Percentiles rank a stretch among this genome's conserved stretches.
Conservation (phyloP, 2,329 filamentous ascomycete genomes). For the Sordariomycetes sp. region DNA sequence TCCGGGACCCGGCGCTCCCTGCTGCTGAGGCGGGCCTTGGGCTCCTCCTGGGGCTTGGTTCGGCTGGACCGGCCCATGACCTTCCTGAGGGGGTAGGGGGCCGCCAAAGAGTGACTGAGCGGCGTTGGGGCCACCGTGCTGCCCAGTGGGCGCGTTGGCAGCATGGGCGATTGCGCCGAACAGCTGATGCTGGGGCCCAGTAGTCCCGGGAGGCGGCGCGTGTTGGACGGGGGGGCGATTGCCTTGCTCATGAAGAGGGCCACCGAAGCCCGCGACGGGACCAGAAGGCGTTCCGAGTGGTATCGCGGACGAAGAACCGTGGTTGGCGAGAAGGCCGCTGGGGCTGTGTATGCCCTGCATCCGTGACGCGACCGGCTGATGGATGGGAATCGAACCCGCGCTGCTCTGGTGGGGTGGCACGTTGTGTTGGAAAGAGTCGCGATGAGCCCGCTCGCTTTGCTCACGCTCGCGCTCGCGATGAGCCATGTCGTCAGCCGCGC, state of each 20-base stretch:
- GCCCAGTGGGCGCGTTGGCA: slow-evolving; percentile 35
- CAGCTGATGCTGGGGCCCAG: slow-evolving; percentile 40
- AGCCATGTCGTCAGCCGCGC: slow-evolving; percentile 35
- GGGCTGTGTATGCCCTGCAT: slow-evolving; percentile 79
- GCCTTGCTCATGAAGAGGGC: slow-evolving; percentile 41
- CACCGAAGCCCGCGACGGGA: slow-evolving; percentile 40
- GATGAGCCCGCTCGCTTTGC: slow-evolving; percentile 45
- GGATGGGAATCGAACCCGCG: slow-evolving; percentile 78
- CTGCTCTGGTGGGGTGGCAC: slow-evolving; percentile 71
- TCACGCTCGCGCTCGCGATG: slow-evolving; percentile 33
- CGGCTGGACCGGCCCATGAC: slow-evolving; percentile 47
- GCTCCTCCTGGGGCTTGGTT: slow-evolving; percentile 35
- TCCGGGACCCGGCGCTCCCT: slow-evolving; percentile 29
- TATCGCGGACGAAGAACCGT: slow-evolving; percentile 48
- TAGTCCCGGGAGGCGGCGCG: slow-evolving; percentile 30
- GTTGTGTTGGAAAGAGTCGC: slow-evolving; percentile 56
- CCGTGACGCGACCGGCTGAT: slow-evolving; percentile 85
- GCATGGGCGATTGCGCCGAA: slow-evolving; percentile 44
- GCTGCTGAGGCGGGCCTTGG: slow-evolving; percentile 29
- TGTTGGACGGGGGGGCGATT: slow-evolving; percentile 40
- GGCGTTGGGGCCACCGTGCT: slow-evolving; percentile 48
- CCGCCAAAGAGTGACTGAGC: slow-evolving; percentile 59
- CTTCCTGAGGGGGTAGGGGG: slow-evolving; percentile 50
- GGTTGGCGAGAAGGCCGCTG: slow-evolving; percentile 72
- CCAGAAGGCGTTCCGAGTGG: slow-evolving; percentile 41